Evolutionary conservation across 331 rosid species (phyloP), one percentile per base, ranked within the genome.

Genomic region (Arachis monticola): DNA sequence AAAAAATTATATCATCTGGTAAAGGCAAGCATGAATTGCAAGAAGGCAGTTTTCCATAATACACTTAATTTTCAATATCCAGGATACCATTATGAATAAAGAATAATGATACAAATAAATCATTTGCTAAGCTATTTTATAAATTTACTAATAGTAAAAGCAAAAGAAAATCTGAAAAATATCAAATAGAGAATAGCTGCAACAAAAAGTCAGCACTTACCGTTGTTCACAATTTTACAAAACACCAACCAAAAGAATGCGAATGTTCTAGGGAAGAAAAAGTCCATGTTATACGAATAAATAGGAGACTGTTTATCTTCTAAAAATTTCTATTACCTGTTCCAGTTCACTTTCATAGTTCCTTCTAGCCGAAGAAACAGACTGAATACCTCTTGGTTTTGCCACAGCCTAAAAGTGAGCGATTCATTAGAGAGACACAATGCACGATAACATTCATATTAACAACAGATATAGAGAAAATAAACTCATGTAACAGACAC

Each of bases 301-400:
- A 10, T 42, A 11, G 42, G 65, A 2, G 60, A 77, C 32, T 11
- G 35, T n/a, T 57, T 52, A 52, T 1, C 0, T 14, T 65, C 11
- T 30, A 8, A 10, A 41, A 60, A 60, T 30, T 35, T 68, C 48
- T 48, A 60, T 42, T 76, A 90, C 97, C 93, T 90, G 89, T 80
- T 86, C 97, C 86, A 85, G 67, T 86, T 85, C 83, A 59, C 87
- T 56, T 67, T 92, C 86, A 79, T 87, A 88, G 76, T 81, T 90
- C 86, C 87, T 83, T 82, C 83, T 85, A 60, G 73, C 67, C 5
- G 91, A 88, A 79, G 96, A 81, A 79, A 83, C 82, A 67, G 83
- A 74, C 67, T 82, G 85, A 83, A 84, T 66, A 73, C 68, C 83
- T 69, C 86, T 83, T 47, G 85, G 79, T 77, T 86, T 92, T 63